phyloP scores from a whole-genome alignment of 352 stramenopile genomes.

The Phytopythium sindhum region DNA sequence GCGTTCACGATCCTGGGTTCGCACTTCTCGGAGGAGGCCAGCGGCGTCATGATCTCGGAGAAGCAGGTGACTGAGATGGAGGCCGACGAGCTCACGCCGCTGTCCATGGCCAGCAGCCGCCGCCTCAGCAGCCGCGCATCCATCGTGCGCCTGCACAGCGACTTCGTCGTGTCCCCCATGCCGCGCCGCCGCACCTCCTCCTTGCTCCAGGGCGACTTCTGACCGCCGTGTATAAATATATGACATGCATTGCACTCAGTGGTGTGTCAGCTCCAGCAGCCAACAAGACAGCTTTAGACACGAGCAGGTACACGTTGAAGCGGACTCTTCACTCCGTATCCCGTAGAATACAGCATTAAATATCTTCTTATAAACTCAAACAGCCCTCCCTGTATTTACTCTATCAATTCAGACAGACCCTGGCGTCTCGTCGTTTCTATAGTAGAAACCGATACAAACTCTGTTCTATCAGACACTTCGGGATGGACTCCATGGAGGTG shows the following conservation, averaged over 20 bases:
- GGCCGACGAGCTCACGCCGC: slow-evolving; percentile 27
- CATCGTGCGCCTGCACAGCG: slow-evolving; percentile 13
- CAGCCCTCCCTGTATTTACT: too few species aligned
- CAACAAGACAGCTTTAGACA: too few species aligned
- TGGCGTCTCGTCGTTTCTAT: neutral
- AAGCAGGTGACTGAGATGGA: slow-evolving; percentile 23
- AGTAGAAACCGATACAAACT: neutral
- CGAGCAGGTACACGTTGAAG: neutral
- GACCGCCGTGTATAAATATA: too few species aligned
- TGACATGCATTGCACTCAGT: neutral
- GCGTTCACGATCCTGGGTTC: slow-evolving; percentile 60
- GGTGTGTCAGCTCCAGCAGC: neutral
- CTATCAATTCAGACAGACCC: neutral
- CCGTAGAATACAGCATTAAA: too few species aligned
- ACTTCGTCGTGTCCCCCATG: slow-evolving; percentile 17
- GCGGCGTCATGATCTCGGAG: slow-evolving; percentile 22
- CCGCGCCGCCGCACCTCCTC: slow-evolving; percentile 8
- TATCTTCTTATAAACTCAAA: neutral
- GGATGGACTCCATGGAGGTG: neutral
- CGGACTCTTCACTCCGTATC: neutral
- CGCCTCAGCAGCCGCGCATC: slow-evolving; percentile 14
- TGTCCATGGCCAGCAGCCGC: slow-evolving; percentile 25
- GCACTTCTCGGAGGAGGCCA: slow-evolving; percentile 38
- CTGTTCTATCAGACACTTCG: neutral
- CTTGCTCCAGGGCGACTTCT: slow-evolving; percentile 9